Evolutionary conservation across 2,329 filamentous ascomycete genomes (phyloP).

Genomic region (Calonectria hawksworthii): DNA sequence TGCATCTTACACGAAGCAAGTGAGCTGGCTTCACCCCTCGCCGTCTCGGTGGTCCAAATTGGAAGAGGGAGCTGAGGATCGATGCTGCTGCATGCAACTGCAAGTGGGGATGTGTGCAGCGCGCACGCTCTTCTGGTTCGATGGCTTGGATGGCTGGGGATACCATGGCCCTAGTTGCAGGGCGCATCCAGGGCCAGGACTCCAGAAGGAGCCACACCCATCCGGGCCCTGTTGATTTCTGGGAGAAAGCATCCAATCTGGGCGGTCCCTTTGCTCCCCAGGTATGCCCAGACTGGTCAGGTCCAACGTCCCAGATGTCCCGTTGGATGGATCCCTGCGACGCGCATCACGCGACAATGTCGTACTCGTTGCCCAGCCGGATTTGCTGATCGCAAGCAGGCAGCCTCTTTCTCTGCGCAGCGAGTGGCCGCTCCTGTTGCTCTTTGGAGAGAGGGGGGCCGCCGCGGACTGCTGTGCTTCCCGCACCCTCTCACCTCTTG

Average conservation of each 20-base stretch:
- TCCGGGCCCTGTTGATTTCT: conserved; percentile 8
- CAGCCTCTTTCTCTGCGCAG: conserved; percentile 27
- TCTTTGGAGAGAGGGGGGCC: background rate
- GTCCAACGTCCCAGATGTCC: conserved; percentile 27
- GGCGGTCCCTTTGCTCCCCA: conserved; percentile 37
- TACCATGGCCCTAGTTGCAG: conserved; percentile 2
- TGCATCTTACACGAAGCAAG: background rate
- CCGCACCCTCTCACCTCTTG: background rate
- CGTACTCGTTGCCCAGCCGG: conserved; percentile 29
- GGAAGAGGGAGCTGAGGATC: conserved; percentile 19
- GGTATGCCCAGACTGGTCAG: conserved; percentile 26
- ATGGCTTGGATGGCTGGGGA: conserved; percentile 31
- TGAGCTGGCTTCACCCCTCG: conserved; percentile 5
- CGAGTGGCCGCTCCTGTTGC: conserved; percentile 6
- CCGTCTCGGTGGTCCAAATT: conserved; percentile 20
- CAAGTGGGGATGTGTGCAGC: conserved; percentile 16
- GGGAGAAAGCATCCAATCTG: conserved; percentile 34
- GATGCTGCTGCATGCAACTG: conserved; percentile 4
- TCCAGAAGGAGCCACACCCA: conserved; percentile 18
- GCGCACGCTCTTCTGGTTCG: conserved; percentile 32
- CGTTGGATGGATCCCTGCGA: conserved; percentile 36
- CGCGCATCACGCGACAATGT: conserved; percentile 45
- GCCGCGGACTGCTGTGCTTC: conserved; percentile 14
- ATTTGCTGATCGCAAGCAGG: conserved; percentile 37
- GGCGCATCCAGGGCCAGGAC: conserved; percentile 9